Conservation (phyloP, 805 yeast species). For the Saccharomycopsis malanga region DNA sequence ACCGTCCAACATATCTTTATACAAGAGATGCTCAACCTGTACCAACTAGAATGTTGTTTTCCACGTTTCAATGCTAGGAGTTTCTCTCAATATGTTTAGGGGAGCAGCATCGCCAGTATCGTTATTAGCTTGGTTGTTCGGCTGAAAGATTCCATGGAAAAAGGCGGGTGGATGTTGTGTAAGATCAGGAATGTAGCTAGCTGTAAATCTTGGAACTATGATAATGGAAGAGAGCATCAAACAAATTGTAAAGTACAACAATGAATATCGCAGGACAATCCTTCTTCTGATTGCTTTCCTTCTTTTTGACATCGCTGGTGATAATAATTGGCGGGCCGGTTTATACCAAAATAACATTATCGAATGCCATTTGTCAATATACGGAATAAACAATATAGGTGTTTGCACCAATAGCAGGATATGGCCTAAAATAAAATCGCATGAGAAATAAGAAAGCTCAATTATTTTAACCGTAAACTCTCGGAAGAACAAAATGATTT, state of each 20-base stretch:
- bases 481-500: slow-evolving; percentile 92
- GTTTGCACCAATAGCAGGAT: slow-evolving; percentile 78
- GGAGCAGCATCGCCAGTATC: slow-evolving; percentile 45
- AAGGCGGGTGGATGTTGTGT: slow-evolving; percentile 32
- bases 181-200: slow-evolving; percentile 41
- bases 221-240: slow-evolving; percentile 66
- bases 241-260: slow-evolving; percentile 68
- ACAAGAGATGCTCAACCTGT: too few relatives aligned
- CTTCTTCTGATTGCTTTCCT: slow-evolving; percentile 95
- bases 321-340: slow-evolving; percentile 94
- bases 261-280: slow-evolving; percentile 90
- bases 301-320: slow-evolving; percentile 94
- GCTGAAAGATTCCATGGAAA: slow-evolving; percentile 76
- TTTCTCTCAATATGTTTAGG: slow-evolving; percentile 33
- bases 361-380: slow-evolving; percentile 95
- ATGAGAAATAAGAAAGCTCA: slow-evolving; percentile 92
- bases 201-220: slow-evolving; percentile 88
- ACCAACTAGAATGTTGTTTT: slow-evolving; percentile 42
- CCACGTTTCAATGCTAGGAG: slow-evolving; percentile 47
- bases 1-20: too few relatives aligned
- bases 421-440: slow-evolving; percentile 94
- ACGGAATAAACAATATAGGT: slow-evolving; percentile 80
- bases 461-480: slow-evolving; percentile 91
- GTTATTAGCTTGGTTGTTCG: slow-evolving; percentile 62
- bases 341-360: slow-evolving; percentile 98